Base-by-base conservation (phyloP, 1,284 basidiomycete species). In the Ganoderma leucocontextum region DNA sequence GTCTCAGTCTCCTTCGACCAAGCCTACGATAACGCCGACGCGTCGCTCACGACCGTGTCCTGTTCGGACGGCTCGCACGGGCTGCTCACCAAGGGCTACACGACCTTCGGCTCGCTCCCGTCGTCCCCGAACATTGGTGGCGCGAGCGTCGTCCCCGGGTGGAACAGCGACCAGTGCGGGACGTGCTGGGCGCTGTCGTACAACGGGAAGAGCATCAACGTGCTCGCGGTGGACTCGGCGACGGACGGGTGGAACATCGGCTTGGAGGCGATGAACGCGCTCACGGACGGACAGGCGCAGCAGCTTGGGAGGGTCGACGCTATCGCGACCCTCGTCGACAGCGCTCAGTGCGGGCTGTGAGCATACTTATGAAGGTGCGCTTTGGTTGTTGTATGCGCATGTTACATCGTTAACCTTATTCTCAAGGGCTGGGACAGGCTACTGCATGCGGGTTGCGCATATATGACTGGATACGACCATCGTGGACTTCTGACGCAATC, bases 91-190 rank as follows among this genome's bases (percentile, higher is more conserved):
- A 58, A 58, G 35, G 55, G 35, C 33, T 58, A n/a, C 17, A 38
- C 77, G 39, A 86, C 82, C 22, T 84, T 88, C 72, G 80, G 80
- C 3, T 79, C 79, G n/a, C 78, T 89, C 62, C 84, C 85, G 41
- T 60, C 58, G 38, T 89, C 83, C 78, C 87, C 87, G 22, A 76
- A 82, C 73, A 77, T 89, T 70, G 87, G 86, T 25, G 86, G 83
- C 39, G 81, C 80, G 3, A 74, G 73, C 38, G 80, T 79, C 25
- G 77, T 88, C 49, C 70, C 67, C 15, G 81, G 80, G 3, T 87
- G 79, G 78, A 80, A 82, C 76, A 82, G 81, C 4, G n/a, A 76
- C 19, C 72, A 77, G 36, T 87, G 85, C 75, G 85, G 85, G 64
- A 80, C 83, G 52, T 88, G 84, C 78, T 86, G 84, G 81, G 41